Evolutionary conservation across 108 stramenopile species (phyloP), one percentile per base, ranked within the genome.

Genomic region (Chaetoceros tenuissimus): DNA sequence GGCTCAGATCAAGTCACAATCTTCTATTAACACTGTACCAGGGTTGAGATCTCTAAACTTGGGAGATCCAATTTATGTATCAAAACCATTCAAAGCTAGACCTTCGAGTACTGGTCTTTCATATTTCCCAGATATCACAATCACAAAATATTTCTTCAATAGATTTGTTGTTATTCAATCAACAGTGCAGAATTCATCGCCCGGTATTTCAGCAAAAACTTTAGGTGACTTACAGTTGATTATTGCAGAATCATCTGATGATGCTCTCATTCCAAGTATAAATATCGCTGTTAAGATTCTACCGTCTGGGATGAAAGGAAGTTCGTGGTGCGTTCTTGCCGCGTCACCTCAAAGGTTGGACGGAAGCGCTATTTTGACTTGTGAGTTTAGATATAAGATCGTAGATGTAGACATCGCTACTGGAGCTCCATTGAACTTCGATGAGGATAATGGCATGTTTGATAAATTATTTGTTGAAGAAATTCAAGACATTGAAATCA

Each of bases 171-270:
- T 93, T 19, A 84, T 93, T 40, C 92, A 93, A 66, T 87, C 85
- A 20, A 80, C 82, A 50, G 76, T 93, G 24, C 77, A 71, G 22
- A 89, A 93, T 67, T 63, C 49, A 31, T 29, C 62, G 0, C 30
- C 59, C 0, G 31, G 45, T 24, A 44, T 59, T 26, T 78, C 73
- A 46, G 74, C 64, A 21, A 57, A 79, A 48, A 70, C 84, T 8
- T 53, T 93, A 17, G 68, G 83, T 0, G 83, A 93, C 54, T 66
- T 93, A 43, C 73, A 82, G 5, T 85, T 89, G 71, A 84, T 89
- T 13, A 80, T 93, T n/a, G 92, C 92, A 1, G 92, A 93, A 62
- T 85, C 85, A 50, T 93, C 92, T n/a, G 92, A 93, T 56, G 92
- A 93, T 53, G 87, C 85, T 17, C 76, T 93, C 30, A 62, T 74